Base-by-base conservation (phyloP, 257 asterid species). In the Solanum sitiens region DNA sequence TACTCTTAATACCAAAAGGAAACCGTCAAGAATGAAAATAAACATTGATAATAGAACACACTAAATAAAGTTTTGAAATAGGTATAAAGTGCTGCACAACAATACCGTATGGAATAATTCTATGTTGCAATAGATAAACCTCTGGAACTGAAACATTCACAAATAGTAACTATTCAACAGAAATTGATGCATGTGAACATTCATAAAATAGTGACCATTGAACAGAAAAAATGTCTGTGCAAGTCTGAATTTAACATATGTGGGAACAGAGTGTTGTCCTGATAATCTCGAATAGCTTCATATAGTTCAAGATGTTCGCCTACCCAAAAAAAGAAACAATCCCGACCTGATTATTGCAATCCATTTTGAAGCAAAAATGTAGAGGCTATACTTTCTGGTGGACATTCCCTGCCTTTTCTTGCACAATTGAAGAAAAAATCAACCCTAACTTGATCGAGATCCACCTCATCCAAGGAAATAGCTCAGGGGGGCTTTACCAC, bases 371-470 rank as follows among this genome's bases (percentile, higher is more conserved):
- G 45, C 27, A 70, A 70, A 73, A 25, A 77, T 37, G 85, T 56
- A 3, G 47, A 56, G 35, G 14, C 42, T 53, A 63, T 68, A 61
- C 30, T 12, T 33, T 21, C 21, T 75, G 44, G 14, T 18, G 7
- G 77, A 74, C 15, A 73, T 20, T 27, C 67, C 89, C 11, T 90
- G 95, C 99, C 99, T 95, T 95, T 95, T 92, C 94, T 97, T 83
- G 94, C 96, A 92, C 98, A 94, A 79, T 89, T 95, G 88, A 97
- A 95, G 86, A 95, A 96, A 92, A 92, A 89, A 90, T 95, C 99
- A 32, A 93, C 98, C 87, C 99, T 95, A 86, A 97, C 98, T 94
- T 95, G 99, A 92, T 96, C 99, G 87, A 97, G 98, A 91, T 97
- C 98, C 92, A 97, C 98, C 87, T 97, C 99, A 90, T 97, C 98